Percentiles rank a stretch among this genome's conserved stretches.
These are phyloP conservation scores for Orbilia brochopaga DNA, from an alignment of 2,329 filamentous ascomycete genomes.

Conservation along the genomic window DNA sequence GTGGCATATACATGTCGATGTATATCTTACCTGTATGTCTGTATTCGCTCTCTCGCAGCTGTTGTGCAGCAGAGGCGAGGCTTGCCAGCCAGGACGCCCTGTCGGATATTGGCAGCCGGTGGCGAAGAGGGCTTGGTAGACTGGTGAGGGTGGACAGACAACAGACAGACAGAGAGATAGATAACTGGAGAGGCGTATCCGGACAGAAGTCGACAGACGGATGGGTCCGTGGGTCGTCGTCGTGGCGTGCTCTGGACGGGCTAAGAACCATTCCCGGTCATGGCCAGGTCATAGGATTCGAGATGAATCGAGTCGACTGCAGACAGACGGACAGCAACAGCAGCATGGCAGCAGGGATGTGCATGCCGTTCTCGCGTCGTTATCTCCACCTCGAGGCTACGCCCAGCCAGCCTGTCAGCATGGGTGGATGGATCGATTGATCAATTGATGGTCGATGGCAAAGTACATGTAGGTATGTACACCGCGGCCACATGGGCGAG, in stretches of 20 bases:
- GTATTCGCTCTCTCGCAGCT: background rate
- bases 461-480: too few relatives aligned
- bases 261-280: constrained; percentile 32
- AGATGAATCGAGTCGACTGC: background rate
- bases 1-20: background rate
- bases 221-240: constrained; percentile 31
- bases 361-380: background rate
- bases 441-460: too few relatives aligned
- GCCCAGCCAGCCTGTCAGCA: too few relatives aligned
- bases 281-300: constrained; percentile 3
- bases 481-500: too few relatives aligned
- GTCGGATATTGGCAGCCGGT: background rate
- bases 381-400: too few relatives aligned
- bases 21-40: background rate
- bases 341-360: background rate
- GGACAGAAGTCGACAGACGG: background rate
- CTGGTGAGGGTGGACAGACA: background rate
- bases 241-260: constrained; percentile 25
- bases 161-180: background rate
- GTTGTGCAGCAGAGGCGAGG: background rate
- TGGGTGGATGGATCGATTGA: too few relatives aligned
- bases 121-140: background rate
- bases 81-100: background rate
- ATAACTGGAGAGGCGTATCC: background rate
- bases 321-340: background rate